Evolutionary conservation across 768 basidiomycete genomes (phyloP), one percentile per base, ranked within the genome.

Genomic region (Rhodotorula diobovata): DNA sequence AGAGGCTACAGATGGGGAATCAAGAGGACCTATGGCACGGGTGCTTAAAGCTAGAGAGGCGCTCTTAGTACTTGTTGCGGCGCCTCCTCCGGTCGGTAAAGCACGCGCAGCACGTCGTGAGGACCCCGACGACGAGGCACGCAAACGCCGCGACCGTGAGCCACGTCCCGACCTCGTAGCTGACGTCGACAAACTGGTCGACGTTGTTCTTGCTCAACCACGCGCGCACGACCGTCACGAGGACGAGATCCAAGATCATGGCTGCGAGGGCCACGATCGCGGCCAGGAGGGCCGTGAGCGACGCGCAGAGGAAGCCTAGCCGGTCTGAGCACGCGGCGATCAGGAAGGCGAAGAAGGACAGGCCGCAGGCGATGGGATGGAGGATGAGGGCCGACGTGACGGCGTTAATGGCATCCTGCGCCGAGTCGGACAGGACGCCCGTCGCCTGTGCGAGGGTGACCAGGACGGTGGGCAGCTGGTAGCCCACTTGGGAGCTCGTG

Each of bases 271-370:
- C 77, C 45, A 78, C 73, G 67, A 80, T 41, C 62, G 77, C 79
- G 0, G 79, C 78, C 37, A 81, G 60, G 50, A 77, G 67, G 35
- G 80, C 75, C 37, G 79, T 61, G 21, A 80, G 43, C 28, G 78
- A 64, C 25, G 80, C 76, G 71, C 77, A 79, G 61, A 81, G 66
- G 78, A 77, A 80, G 1, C 80, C 80, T 61, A 81, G 48, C 25
- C 72, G 75, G 67, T 78, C 72, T 12, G 78, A 78, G 57, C 70
- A 69, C 30, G 78, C 72, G 11, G 80, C 79, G 63, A 80, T 71
- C 69, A 81, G 68, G 76, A 80, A 79, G 0, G 80, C 78, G 48
- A 81, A 60, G 70, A 79, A 79, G 2, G 79, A 69, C 48, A 81
- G 57, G 43, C 79, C 80, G 11, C 73, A 56, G 4, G 79, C 79